A percentile compares a stretch with the other conserved stretches of the same genome.
Evolutionary conservation across 768 basidiomycete species (phyloP).

Genomic region (Glaciozyma antarctica): DNA sequence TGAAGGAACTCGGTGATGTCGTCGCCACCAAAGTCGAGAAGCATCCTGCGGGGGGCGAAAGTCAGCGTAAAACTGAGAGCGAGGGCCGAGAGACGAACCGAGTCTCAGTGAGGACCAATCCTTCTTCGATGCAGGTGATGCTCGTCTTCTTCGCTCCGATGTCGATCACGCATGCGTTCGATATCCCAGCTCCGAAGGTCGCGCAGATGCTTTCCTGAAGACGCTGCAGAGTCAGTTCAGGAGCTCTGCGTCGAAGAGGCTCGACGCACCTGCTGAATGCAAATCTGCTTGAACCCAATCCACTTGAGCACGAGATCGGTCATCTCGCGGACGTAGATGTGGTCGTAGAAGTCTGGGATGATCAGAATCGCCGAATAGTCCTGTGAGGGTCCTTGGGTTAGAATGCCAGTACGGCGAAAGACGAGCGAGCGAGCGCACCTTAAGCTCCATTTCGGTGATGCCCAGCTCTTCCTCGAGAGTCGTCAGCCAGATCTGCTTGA

Average conservation of each 20-base stretch:
- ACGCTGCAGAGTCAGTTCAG: background rate
- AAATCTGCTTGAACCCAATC: conserved; percentile 88
- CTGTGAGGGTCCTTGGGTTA: conserved; percentile 42
- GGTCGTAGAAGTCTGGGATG: conserved; percentile 84
- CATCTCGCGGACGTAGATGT: conserved; percentile 69
- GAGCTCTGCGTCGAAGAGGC: background rate
- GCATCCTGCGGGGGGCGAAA: conserved; percentile 48
- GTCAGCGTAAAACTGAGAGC: conserved; percentile 1
- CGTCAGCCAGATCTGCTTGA: conserved; percentile 58
- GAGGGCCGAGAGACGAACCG: conserved; percentile 47
- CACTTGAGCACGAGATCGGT: conserved; percentile 59
- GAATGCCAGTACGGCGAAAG: background rate
- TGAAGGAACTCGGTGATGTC: conserved; percentile 74
- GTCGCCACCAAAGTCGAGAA: conserved; percentile 80
- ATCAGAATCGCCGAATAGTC: conserved; percentile 77
- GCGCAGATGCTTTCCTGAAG: conserved; percentile 79
- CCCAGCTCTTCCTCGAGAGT: conserved; percentile 56
- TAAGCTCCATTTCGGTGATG: conserved; percentile 50
- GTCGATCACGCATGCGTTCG: conserved; percentile 90
- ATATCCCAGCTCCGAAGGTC: conserved; percentile 89
- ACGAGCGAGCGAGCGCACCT: conserved; percentile 45
- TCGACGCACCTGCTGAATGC: conserved; percentile 66
- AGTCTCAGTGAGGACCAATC: conserved; percentile 74
- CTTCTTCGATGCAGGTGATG: conserved; percentile 90
- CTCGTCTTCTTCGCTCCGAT: conserved; percentile 76